Evolutionary conservation across 331 rosid species (phyloP).

Genomic region (Telfairia occidentalis): DNA sequence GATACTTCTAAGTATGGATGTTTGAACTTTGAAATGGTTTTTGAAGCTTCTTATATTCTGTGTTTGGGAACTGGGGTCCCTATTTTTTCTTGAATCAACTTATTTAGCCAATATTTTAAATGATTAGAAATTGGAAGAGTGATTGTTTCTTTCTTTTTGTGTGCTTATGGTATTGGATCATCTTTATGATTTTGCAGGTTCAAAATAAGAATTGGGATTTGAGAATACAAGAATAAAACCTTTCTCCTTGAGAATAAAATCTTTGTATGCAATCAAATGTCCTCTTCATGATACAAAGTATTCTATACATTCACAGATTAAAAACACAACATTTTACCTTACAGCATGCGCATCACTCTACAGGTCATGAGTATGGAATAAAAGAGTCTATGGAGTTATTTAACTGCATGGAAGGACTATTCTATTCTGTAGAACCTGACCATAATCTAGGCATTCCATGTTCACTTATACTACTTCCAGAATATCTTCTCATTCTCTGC

Average conservation of each 20-base stretch:
- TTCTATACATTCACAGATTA: neutral
- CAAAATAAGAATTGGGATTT: too few species aligned
- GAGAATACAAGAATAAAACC: too few species aligned
- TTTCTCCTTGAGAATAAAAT: too few species aligned
- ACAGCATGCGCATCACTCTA: too few species aligned
- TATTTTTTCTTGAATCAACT: neutral
- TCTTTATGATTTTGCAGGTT: too few species aligned
- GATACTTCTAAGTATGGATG: neutral
- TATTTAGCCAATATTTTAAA: neutral
- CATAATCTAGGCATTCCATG: constrained; percentile 45
- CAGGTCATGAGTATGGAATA: neutral
- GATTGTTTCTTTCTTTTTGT: neutral
- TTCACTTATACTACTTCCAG: constrained; percentile 73
- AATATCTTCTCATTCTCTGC: constrained; percentile 48
- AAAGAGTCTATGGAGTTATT: neutral
- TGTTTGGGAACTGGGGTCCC: neutral
- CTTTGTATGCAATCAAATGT: neutral
- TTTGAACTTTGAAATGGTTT: neutral
- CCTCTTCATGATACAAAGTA: neutral
- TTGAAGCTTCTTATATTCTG: neutral
- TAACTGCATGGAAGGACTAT: neutral
- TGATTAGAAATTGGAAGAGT: neutral
- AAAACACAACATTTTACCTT: too few species aligned
- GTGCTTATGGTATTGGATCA: too few species aligned
- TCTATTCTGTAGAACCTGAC: constrained; percentile 27